Percentiles rank a stretch among this genome's conserved stretches.
Evolutionary conservation across 768 basidiomycete species (phyloP).

Genomic region (Flagelloscypha sp.): DNA sequence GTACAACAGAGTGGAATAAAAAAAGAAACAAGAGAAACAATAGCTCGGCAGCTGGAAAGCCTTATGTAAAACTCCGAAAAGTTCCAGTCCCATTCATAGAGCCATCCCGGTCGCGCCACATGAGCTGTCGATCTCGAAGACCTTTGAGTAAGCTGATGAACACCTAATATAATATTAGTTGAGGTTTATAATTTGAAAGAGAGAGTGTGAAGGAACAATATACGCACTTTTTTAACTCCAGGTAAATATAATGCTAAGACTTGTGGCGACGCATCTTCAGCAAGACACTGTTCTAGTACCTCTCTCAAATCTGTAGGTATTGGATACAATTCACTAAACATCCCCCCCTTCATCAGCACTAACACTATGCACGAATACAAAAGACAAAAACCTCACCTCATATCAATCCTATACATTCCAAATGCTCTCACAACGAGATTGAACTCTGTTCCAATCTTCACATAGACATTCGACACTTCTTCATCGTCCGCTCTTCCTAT

Average conservation of each 20-base stretch:
- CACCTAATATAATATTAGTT: no score
- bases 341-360: constrained; percentile 1
- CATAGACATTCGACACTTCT: constrained; percentile 85
- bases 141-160: no score
- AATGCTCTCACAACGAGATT: constrained; percentile 75
- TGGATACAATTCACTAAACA: constrained; percentile 49
- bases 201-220: no score
- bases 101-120: no score
- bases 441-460: constrained; percentile 84
- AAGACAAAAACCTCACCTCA: constrained; percentile 46
- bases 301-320: constrained; percentile 55
- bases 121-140: no score
- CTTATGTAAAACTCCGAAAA: no score
- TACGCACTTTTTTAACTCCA: constrained; percentile 68
- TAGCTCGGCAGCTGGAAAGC: no score
- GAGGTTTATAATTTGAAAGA: no score
- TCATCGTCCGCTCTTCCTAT: constrained; percentile 45
- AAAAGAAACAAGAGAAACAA: no score
- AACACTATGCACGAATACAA: background rate
- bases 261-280: constrained; percentile 72
- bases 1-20: no score
- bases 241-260: constrained; percentile 75
- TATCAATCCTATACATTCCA: constrained; percentile 59
- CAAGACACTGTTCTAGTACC: constrained; percentile 55
- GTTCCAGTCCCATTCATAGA: no score